Percentiles rank a stretch among this genome's conserved stretches.
Evolutionary conservation across 768 basidiomycete genomes (phyloP).

Genomic region (Pilatotrama ljubarskyi): DNA sequence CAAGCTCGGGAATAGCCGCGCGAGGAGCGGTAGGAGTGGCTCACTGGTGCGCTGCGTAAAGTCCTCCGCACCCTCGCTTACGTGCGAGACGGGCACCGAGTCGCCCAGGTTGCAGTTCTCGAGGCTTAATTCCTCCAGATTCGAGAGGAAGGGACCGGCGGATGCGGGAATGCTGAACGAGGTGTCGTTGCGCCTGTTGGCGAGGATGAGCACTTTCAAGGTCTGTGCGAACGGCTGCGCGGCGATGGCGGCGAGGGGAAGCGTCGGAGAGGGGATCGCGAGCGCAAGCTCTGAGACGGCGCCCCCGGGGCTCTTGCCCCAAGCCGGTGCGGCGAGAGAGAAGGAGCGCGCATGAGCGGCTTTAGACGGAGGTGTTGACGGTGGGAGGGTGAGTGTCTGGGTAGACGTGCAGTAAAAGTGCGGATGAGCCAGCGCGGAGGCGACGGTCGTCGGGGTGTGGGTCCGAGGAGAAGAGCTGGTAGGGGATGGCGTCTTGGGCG

Average conservation of each 20-base stretch:
- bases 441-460: constrained; percentile 26
- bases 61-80: constrained; percentile 27
- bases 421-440: constrained; percentile 47
- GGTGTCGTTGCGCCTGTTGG: constrained; percentile 66
- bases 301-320: constrained; percentile 2
- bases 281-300: constrained; percentile 32
- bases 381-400: constrained; percentile 64
- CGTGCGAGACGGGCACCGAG: constrained; percentile 48
- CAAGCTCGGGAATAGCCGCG: constrained; percentile 69
- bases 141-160: constrained; percentile 51
- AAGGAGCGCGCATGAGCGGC: constrained; percentile 59
- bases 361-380: constrained; percentile 57
- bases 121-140: constrained; percentile 70
- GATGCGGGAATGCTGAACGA: constrained; percentile 55
- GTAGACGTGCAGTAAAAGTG: constrained; percentile 60
- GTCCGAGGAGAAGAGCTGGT: constrained; percentile 6
- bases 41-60: constrained; percentile 49
- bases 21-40: constrained; percentile 56
- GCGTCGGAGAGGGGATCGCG: constrained; percentile 63
- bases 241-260: constrained; percentile 65
- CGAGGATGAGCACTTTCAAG: constrained; percentile 58
- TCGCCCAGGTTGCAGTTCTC: constrained; percentile 75
- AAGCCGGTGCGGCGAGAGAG: constrained; percentile 45
- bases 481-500: neutral
- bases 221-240: constrained; percentile 59